Evolutionary conservation across 1,284 basidiomycete species (phyloP).

Genomic region (Marasmius fiardii): DNA sequence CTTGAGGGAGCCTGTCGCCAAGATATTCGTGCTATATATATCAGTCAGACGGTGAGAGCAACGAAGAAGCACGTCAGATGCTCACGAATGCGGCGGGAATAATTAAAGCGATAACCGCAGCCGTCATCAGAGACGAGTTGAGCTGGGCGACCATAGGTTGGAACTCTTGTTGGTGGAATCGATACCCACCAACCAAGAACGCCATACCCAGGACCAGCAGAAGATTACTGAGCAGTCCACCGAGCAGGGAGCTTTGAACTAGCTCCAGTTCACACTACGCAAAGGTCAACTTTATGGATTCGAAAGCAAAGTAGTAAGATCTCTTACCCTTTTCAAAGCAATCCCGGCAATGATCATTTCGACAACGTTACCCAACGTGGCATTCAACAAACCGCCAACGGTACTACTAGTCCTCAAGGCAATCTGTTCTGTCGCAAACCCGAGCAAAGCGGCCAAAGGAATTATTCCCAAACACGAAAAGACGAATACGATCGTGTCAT

Average conservation of each 20-base stretch:
- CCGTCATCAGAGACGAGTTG: conserved; percentile 60
- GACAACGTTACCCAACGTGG: conserved; percentile 58
- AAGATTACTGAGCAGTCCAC: conserved; percentile 61
- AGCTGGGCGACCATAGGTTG: conserved; percentile 61
- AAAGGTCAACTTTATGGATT: conserved; percentile 30
- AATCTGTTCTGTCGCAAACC: conserved; percentile 65
- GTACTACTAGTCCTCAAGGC: conserved; percentile 55
- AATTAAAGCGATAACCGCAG: conserved; percentile 54
- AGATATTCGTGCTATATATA: conserved; percentile 34
- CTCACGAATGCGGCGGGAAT: conserved; percentile 63
- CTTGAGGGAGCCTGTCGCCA: conserved; percentile 30
- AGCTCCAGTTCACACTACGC: conserved; percentile 58
- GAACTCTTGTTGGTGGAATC: conserved; percentile 64
- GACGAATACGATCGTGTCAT: conserved; percentile 48
- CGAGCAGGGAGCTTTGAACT: conserved; percentile 61
- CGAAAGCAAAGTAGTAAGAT: conserved; percentile 21
- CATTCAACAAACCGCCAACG: conserved; percentile 58
- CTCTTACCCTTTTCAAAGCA: conserved; percentile 33
- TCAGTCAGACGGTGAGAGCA: not conserved
- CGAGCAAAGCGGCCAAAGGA: conserved; percentile 56
- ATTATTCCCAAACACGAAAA: conserved; percentile 46
- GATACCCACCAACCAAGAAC: conserved; percentile 53
- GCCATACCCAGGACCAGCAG: conserved; percentile 67
- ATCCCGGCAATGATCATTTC: conserved; percentile 49
- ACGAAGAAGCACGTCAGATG: conserved; percentile 14